Evolutionary conservation across 2,329 filamentous ascomycete genomes (phyloP).

Genomic region (Cercospora nicotianae): DNA sequence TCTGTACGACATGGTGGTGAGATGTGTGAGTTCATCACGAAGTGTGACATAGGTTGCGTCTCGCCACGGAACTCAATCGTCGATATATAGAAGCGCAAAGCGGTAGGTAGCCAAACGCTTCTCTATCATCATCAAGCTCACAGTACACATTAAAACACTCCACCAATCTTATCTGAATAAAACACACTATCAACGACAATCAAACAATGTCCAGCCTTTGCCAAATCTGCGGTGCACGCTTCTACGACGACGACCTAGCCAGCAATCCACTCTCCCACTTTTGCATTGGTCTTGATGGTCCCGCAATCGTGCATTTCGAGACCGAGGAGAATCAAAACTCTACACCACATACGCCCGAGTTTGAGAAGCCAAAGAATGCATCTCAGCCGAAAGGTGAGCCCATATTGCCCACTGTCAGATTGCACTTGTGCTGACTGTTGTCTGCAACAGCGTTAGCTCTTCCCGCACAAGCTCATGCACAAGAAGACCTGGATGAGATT

Average conservation of each 20-base stretch:
- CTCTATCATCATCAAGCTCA: neutral
- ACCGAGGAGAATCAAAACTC: neutral
- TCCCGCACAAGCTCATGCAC: neutral
- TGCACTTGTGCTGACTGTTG: neutral
- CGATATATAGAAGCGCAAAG: neutral
- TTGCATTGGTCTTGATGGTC: slow-evolving; percentile 18
- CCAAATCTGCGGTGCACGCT: slow-evolving; percentile 17
- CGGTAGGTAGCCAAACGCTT: neutral
- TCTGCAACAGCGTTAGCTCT: neutral
- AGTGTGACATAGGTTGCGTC: neutral
- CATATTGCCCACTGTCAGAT: no score
- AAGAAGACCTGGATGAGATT: slow-evolving; percentile 11
- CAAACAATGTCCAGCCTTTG: slow-evolving; percentile 16
- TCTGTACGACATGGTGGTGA: neutral
- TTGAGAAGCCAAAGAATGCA: slow-evolving; percentile 6
- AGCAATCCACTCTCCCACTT: slow-evolving; percentile 14
- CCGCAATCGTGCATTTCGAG: slow-evolving; percentile 13
- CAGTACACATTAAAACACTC: neutral
- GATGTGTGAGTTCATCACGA: slow-evolving; percentile 7
- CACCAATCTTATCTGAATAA: neutral
- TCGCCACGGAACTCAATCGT: neutral
- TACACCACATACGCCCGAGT: slow-evolving; percentile 15
- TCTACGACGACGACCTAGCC: slow-evolving; percentile 8
- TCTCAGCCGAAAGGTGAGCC: neutral
- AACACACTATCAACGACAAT: slow-evolving; percentile 2